These are phyloP conservation scores for Wickerhamiella australiensis DNA, from an alignment of 805 yeast genomes.

Conservation along the genomic window DNA sequence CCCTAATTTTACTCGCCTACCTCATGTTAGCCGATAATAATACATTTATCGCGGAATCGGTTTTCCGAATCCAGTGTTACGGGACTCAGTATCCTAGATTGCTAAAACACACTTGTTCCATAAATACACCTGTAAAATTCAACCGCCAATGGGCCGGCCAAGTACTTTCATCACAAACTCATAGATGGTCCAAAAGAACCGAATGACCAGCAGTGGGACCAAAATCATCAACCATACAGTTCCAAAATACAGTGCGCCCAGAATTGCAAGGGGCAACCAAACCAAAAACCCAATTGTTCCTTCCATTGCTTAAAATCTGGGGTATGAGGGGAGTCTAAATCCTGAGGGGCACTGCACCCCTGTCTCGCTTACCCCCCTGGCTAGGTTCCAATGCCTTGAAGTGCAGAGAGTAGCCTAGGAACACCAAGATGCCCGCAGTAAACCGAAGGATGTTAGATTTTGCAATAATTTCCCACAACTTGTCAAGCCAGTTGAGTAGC, in stretches of 20 bases:
- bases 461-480: too few relatives aligned
- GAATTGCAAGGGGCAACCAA: neutral
- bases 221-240: neutral
- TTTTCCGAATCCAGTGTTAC: too few relatives aligned
- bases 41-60: neutral
- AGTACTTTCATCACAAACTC: neutral
- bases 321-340: neutral
- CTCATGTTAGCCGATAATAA: too few relatives aligned
- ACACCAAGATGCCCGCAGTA: too few relatives aligned
- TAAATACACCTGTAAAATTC: neutral
- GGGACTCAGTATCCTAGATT: too few relatives aligned
- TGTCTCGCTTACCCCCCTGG: neutral
- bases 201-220: neutral
- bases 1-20: too few relatives aligned
- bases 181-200: neutral
- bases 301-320: neutral
- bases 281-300: conserved; percentile 4
- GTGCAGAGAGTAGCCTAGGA: too few relatives aligned
- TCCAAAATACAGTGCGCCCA: neutral
- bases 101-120: too few relatives aligned
- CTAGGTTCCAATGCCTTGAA: too few relatives aligned
- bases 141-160: neutral
- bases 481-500: too few relatives aligned
- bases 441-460: too few relatives aligned
- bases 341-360: neutral